Evolutionary conservation across 208 protist genomes (phyloP), one percentile per base, ranked within the genome.

Genomic region (Zelonia costaricensis): DNA sequence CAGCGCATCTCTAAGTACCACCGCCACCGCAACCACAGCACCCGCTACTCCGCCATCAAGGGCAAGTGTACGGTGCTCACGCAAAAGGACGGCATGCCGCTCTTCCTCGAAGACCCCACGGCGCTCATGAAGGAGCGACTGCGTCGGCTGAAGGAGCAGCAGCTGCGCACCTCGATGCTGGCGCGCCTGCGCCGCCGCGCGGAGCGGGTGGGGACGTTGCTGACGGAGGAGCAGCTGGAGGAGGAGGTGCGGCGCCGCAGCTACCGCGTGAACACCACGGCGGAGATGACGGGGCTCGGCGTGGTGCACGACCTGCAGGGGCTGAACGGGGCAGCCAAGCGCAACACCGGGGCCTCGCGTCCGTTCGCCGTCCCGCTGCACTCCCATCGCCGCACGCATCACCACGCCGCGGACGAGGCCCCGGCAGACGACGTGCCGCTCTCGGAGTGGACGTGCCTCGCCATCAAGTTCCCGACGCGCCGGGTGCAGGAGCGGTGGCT

Each of bases 401-500:
- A n/a, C n/a, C n/a, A n/a, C n/a, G n/a, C n/a, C n/a, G n/a, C n/a
- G n/a, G n/a, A n/a, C n/a, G n/a, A n/a, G n/a, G n/a, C n/a, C n/a
- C n/a, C 27, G 0, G 25, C 10, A 15, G 55, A 63, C 4, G 62
- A 63, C 15, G 54, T 56, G n/a, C 67, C 74, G 15, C 53, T 81
- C 40, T 75, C 54, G 5, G 40, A 74, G 45, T 91, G 84, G 83
- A 68, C 15, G 23, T 57, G 64, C 25, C 76, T 95, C 23, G 68
- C 81, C 7, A 87, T 95, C 35, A 92, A 93, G 74, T 81, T 95
- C 35, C 82, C 79, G 7, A 88, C 84, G 3, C 78, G 80, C 0
- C 80, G 86, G 16, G 86, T 91, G 45, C 75, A 84, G 59, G 89
- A 95, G 74, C 76, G 89, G 25, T 95, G 89, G 86, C 71, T 88